Conservation (phyloP, 2,329 filamentous ascomycete species). For the Penicillium brasilianum region DNA sequence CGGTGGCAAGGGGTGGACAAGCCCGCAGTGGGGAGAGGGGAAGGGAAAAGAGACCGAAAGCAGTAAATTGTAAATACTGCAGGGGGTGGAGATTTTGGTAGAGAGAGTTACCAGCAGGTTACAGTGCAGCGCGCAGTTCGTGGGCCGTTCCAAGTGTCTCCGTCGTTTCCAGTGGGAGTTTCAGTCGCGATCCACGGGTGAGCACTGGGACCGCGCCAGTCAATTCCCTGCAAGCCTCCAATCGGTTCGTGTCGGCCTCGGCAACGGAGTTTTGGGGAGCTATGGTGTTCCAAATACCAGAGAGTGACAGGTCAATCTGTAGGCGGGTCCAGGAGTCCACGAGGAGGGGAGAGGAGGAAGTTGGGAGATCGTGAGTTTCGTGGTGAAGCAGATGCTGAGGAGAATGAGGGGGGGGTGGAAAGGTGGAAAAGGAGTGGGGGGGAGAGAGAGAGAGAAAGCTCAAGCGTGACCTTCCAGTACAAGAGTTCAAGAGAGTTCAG, state of each 20-base stretch:
- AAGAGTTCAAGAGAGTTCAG: background rate
- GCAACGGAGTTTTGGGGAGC: background rate
- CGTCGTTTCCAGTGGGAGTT: slow-evolving; percentile 1
- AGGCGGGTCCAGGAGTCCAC: background rate
- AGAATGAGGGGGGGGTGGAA: slow-evolving; percentile 7
- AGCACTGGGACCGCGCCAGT: slow-evolving; percentile 18
- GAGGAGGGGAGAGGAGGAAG: background rate
- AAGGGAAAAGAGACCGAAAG: slow-evolving; percentile 30
- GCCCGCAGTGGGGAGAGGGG: slow-evolving; percentile 24
- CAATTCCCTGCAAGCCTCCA: slow-evolving; percentile 25
- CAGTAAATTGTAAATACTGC: slow-evolving; percentile 42
- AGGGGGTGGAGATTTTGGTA: slow-evolving; percentile 26
- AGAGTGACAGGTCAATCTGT: background rate
- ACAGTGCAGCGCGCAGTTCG: slow-evolving; percentile 11
- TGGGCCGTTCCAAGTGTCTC: too few species aligned
- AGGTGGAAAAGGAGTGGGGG: slow-evolving; percentile 20
- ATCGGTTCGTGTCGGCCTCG: slow-evolving; percentile 5
- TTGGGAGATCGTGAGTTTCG: slow-evolving; percentile 3
- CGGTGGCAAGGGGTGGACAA: slow-evolving; percentile 24
- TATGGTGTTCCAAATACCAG: background rate
- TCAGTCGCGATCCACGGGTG: slow-evolving; percentile 27
- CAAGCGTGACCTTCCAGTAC: background rate
- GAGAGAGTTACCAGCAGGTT: background rate
- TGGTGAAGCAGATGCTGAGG: slow-evolving; percentile 2
- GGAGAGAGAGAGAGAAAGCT: slow-evolving; percentile 12